Base-by-base conservation (phyloP, 768 basidiomycete species). In the Xerocomus brunneocitrinus region DNA sequence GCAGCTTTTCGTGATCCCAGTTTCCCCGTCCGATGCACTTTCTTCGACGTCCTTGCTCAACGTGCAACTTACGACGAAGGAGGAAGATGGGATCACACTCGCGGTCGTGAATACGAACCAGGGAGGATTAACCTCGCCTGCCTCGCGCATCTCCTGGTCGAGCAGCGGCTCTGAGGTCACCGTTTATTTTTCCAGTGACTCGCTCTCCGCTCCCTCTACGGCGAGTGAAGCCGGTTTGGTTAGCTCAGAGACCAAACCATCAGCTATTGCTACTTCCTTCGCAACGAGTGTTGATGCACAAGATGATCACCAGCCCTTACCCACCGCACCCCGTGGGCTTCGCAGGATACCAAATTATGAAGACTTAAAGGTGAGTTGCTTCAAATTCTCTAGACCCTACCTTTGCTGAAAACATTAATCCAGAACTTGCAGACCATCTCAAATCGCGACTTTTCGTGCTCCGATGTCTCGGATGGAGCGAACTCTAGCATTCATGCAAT, bases 241-340 rank as follows among this genome's bases (percentile, higher is more conserved):
- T 31, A 16, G 12, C 25, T 56, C 54, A 24, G 55, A 47, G 27
- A 32, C 24, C 12, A 46, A 22, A 22, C 13, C 40, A 19, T 55
- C 53, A 6, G 42, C 39, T 25, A 28, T 34, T 13, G 30, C 47
- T 27, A 55, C 62, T 39, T 65, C 64, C 27, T 47, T 61, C 3
- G 59, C 50, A 35, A 66, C 64, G 34, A 66, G 57, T n/a, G 43
- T 65, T 8, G 52, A 59, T 24, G 41, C 45, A 8, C 53, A 47
- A 19, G 53, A 58, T 8, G 47, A 12, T 39, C 28, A 8, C 25
- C 48, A n/a, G 16, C 41, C 25, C 14, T 54, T 39, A 19, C 35
- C 49, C 1, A 25, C 12, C 9, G 16, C 31, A 27, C 38, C 28
- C 22, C 54, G 47, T 36, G 25, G 39, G 48, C 64, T 64, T 45